Conservation (phyloP, 441 rosid species). For the Corymbia citriodora region DNA sequence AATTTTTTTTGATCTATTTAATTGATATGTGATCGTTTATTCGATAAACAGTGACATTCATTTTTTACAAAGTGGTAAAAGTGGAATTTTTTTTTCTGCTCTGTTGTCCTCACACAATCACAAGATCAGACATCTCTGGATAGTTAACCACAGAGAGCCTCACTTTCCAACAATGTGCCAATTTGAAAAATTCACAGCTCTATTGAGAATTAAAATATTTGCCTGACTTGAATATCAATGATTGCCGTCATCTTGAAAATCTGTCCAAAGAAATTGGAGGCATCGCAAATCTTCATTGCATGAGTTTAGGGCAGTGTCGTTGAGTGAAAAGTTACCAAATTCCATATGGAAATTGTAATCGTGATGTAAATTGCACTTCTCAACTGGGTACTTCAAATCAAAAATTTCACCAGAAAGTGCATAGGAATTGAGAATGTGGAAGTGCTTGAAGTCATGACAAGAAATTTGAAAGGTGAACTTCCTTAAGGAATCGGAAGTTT, state of each 20-base stretch:
- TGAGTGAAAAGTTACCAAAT: background rate
- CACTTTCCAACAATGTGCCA: too few species aligned
- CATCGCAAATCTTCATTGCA: background rate
- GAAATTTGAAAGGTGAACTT: background rate
- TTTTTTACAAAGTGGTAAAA: too few species aligned
- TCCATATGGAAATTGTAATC: too few species aligned
- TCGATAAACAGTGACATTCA: background rate
- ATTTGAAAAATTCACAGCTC: too few species aligned
- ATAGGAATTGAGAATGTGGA: background rate
- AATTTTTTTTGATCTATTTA: too few species aligned
- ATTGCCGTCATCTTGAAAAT: background rate
- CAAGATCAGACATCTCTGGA: background rate
- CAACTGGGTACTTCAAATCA: too few species aligned
- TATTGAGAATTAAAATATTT: too few species aligned
- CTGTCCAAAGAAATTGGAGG: background rate
- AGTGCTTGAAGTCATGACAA: background rate
- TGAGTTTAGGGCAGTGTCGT: background rate
- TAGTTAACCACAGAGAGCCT: background rate
- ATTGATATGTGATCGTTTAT: background rate
- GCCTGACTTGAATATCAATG: background rate
- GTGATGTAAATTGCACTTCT: too few species aligned
- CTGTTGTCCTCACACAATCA: background rate
- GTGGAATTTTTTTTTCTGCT: background rate
- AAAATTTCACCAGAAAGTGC: too few species aligned
- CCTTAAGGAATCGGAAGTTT: background rate